A percentile compares a stretch with the other conserved stretches of the same genome.
Evolutionary conservation across 2,329 filamentous ascomycete species (phyloP).

Genomic region (Fusarium miscanthi): DNA sequence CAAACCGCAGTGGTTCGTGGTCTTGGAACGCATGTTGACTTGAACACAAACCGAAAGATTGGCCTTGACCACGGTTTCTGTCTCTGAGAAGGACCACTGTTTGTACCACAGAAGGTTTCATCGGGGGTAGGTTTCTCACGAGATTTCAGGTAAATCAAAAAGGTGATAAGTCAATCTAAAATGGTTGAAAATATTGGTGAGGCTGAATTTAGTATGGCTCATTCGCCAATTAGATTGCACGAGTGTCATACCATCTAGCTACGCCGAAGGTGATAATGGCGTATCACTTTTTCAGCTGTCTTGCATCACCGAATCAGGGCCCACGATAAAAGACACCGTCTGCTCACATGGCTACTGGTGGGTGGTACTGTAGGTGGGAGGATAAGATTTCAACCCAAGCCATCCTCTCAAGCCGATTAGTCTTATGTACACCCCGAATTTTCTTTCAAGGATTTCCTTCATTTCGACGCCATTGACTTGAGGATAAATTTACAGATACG

Average conservation of each 20-base stretch:
- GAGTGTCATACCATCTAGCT: background rate
- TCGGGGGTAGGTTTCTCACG: too few relatives aligned
- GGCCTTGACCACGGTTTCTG: background rate
- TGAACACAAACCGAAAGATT: background rate
- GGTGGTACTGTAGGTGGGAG: background rate
- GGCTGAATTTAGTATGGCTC: background rate
- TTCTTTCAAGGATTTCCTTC: background rate
- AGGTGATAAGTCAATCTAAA: background rate
- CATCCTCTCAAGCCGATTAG: too few relatives aligned
- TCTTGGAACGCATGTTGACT: background rate
- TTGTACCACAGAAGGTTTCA: background rate
- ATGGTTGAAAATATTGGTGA: background rate
- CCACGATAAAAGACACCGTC: rapidly evolving
- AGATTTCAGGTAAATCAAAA: rapidly evolving
- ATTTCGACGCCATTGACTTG: background rate
- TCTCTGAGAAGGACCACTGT: background rate
- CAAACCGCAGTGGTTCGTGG: rapidly evolving
- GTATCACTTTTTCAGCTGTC: background rate
- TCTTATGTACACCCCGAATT: background rate
- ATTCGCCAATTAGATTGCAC: background rate
- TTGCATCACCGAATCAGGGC: rapidly evolving
- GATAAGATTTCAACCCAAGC: background rate
- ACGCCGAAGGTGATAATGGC: rapidly evolving
- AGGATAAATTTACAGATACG: too few relatives aligned
- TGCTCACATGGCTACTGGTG: background rate